Evolutionary conservation across 2,329 filamentous ascomycete genomes (phyloP).

Genomic region (Hortaea werneckii): DNA sequence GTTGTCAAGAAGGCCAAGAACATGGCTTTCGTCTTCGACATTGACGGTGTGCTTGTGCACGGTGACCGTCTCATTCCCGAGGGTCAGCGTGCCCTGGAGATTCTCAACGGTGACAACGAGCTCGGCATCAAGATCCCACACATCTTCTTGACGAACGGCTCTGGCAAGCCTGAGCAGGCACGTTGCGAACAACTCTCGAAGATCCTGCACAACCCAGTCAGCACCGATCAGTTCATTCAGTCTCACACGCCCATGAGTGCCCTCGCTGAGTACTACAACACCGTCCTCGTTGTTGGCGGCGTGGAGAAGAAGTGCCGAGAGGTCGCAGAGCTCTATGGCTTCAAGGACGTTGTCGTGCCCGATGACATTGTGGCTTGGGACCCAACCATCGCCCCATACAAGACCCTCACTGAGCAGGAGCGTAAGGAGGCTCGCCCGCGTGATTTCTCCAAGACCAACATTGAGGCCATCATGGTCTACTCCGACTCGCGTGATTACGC

Average conservation of each 20-base stretch:
- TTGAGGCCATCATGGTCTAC: slow-evolving; percentile 66
- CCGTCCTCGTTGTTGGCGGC: slow-evolving; percentile 64
- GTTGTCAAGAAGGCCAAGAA: slow-evolving; percentile 63
- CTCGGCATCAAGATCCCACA: slow-evolving; percentile 67
- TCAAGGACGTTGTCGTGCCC: slow-evolving; percentile 62
- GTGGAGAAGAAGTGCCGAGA: slow-evolving; percentile 66
- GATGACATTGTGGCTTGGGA: slow-evolving; percentile 66
- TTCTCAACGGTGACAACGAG: slow-evolving; percentile 66
- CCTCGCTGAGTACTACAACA: slow-evolving; percentile 65
- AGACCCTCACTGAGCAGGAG: slow-evolving; percentile 57
- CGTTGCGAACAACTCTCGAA: slow-evolving; percentile 57
- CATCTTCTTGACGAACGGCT: slow-evolving; percentile 67
- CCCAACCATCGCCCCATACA: slow-evolving; percentile 58
- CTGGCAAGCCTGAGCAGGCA: slow-evolving; percentile 57
- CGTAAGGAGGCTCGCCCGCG: slow-evolving; percentile 56
- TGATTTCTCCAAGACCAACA: slow-evolving; percentile 62
- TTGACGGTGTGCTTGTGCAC: slow-evolving; percentile 65
- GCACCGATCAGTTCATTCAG: slow-evolving; percentile 66
- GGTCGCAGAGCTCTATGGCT: slow-evolving; percentile 63
- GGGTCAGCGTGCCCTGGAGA: slow-evolving; percentile 55
- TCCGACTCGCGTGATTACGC: slow-evolving; percentile 65
- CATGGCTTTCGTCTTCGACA: slow-evolving; percentile 74
- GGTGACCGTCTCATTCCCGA: slow-evolving; percentile 61
- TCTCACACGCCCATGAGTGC: slow-evolving; percentile 70
- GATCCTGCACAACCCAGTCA: slow-evolving; percentile 56